Percentiles rank a stretch among this genome's conserved stretches.
Conservation (phyloP, 176 grass and related monocot species). For the Dactylis glomerata region DNA sequence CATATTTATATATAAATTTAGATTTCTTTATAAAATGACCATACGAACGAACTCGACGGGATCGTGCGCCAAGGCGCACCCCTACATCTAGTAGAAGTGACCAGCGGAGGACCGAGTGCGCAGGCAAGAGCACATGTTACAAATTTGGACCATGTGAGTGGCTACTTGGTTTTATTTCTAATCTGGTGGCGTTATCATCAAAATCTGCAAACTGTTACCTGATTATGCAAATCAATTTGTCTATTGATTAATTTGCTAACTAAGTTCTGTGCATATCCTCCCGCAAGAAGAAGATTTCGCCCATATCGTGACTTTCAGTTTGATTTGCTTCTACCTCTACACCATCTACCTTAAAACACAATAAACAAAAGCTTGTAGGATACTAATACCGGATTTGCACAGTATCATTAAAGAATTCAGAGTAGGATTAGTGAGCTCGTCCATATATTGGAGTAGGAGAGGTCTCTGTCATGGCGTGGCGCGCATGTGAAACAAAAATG, state of each 20-base stretch:
- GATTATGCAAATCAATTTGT: not conserved
- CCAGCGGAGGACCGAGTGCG: no score
- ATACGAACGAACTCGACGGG: no score
- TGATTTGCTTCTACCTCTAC: not conserved
- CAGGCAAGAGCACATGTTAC: no score
- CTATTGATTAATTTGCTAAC: not conserved
- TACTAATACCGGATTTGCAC: not conserved
- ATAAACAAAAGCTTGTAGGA: not conserved
- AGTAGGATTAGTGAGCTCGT: not conserved
- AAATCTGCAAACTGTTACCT: not conserved
- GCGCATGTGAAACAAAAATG: not conserved
- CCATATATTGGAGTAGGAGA: not conserved
- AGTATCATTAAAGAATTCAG: no score
- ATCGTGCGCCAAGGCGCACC: no score
- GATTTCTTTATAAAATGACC: no score
- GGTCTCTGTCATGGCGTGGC: constrained; percentile 3
- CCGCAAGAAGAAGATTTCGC: not conserved
- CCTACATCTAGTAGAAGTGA: no score
- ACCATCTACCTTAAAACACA: not conserved
- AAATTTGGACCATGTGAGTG: not conserved
- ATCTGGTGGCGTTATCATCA: not conserved
- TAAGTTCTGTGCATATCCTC: not conserved
- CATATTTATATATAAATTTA: no score
- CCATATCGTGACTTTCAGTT: not conserved
- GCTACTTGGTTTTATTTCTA: not conserved